Percentiles rank a stretch among this genome's conserved stretches.
These are phyloP conservation scores for Jamesozyma hellenica DNA, from an alignment of 805 yeast species.

Conservation along the genomic window DNA sequence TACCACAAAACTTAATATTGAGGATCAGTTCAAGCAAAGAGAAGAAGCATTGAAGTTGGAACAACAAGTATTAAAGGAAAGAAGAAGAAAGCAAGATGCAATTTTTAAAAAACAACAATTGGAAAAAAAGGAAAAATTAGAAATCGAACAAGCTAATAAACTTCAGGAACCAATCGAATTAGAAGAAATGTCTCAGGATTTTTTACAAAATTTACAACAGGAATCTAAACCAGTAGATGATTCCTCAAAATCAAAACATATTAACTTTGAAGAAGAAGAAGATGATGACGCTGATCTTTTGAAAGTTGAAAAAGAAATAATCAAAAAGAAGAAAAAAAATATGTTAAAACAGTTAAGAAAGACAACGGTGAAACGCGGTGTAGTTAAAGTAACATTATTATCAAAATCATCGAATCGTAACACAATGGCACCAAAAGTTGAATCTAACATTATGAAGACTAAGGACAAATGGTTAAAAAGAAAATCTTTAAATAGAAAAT, in stretches of 20 bases:
- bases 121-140: constrained; percentile 17
- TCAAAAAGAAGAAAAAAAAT: constrained; percentile 23
- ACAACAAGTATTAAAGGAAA: constrained; percentile 24
- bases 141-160: constrained; percentile 5
- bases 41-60: constrained; percentile 20
- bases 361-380: constrained; percentile 30
- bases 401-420: constrained; percentile 7
- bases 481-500: constrained; percentile 22
- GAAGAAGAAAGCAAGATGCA: constrained; percentile 26
- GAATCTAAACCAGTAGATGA: constrained; percentile 8
- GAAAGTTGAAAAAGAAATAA: constrained; percentile 11
- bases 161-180: too few relatives aligned
- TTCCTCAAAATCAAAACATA: constrained; percentile 23
- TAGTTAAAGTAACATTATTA: constrained; percentile 33
- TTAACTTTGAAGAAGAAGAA: constrained; percentile 28
- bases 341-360: constrained; percentile 27
- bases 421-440: constrained; percentile 26
- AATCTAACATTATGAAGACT: constrained; percentile 16
- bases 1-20: constrained; percentile 18
- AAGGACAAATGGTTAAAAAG: constrained; percentile 30
- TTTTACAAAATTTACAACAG: constrained; percentile 29
- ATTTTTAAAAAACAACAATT: constrained; percentile 27
- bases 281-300: constrained; percentile 14
- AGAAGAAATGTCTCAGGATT: constrained; percentile 23
- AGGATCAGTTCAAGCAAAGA: constrained; percentile 19